phyloP scores from a whole-genome alignment of 179 eudicot species.

The Nepenthes alata region DNA sequence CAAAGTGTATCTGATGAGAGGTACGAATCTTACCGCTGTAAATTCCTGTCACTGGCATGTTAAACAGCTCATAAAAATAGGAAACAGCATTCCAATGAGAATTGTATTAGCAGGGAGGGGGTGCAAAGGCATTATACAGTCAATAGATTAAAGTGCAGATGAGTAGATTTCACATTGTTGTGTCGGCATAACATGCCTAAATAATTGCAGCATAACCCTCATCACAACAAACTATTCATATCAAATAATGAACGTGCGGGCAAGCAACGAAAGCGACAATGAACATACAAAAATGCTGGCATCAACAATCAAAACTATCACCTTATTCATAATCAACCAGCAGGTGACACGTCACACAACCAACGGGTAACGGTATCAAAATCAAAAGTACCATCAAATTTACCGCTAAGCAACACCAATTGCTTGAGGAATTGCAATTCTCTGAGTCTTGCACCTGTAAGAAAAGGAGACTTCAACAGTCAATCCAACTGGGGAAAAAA shows the following conservation, averaged over 20 bases:
- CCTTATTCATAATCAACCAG: too few species aligned
- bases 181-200: not conserved
- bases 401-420: constrained; percentile 14
- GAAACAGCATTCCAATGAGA: too few species aligned
- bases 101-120: too few species aligned
- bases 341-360: too few species aligned
- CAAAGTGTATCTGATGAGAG: too few species aligned
- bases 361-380: not conserved
- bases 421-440: constrained; percentile 20
- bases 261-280: not conserved
- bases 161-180: not conserved
- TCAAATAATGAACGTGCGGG: not conserved
- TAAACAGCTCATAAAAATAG: too few species aligned
- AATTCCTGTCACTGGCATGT: too few species aligned
- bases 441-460: constrained; percentile 45
- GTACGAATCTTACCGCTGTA: too few species aligned
- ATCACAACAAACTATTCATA: not conserved
- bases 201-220: not conserved
- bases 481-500: not conserved
- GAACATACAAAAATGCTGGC: not conserved
- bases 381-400: not conserved
- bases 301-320: too few species aligned
- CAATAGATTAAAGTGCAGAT: not conserved
- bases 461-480: not conserved
- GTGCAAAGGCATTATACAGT: not conserved